Conservation (phyloP, 2,329 filamentous ascomycete species). For the Hirsutella minnesotensis region DNA sequence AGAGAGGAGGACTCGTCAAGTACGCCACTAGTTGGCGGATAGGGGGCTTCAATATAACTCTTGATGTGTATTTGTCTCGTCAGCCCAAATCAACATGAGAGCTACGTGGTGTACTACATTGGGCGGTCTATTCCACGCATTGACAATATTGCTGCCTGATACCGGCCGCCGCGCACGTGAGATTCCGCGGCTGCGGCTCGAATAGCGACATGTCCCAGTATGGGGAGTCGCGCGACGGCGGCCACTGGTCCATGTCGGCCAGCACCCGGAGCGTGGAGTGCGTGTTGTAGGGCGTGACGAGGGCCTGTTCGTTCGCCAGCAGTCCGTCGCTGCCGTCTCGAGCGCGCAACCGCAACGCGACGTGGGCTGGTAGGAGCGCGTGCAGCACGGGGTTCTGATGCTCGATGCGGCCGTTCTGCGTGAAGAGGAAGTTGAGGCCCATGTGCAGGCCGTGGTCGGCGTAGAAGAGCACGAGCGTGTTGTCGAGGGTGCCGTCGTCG, state of each 20-base stretch:
- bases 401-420: not conserved
- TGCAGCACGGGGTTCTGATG: not conserved
- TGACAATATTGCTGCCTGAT: not conserved
- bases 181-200: not conserved
- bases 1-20: no score
- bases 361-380: not conserved
- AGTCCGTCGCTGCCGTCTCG: not conserved
- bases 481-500: not conserved
- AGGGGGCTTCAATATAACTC: no score
- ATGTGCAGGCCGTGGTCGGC: not conserved
- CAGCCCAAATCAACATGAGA: no score
- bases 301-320: not conserved
- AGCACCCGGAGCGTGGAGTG: not conserved
- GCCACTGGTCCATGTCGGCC: not conserved
- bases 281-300: not conserved
- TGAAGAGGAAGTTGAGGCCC: not conserved
- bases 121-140: not conserved
- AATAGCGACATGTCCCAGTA: not conserved
- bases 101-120: no score
- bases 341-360: not conserved
- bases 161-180: not conserved
- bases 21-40: no score
- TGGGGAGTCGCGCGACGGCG: not conserved
- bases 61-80: no score
- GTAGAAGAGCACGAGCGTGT: not conserved